Base-by-base conservation (phyloP, 257 asterid species). In the Solanum lycopersicoides region DNA sequence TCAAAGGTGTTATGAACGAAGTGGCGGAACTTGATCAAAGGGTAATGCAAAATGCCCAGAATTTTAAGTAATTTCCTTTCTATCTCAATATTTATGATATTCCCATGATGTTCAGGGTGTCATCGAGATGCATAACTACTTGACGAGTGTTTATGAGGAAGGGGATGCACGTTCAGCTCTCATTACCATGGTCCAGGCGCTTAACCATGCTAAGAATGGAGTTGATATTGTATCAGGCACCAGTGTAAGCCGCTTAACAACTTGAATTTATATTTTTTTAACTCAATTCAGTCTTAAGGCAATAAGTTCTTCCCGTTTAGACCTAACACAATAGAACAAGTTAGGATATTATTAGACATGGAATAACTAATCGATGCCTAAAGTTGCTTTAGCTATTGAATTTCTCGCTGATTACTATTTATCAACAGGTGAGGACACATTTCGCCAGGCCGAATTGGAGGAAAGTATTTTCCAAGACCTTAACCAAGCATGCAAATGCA, bases 131-230 rank as follows among this genome's bases (percentile, higher is more conserved):
- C 99, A 97, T 91, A 97, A 97, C 85, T 97, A 97, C 89, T 91
- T 95, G 83, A 97, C 99, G 3, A 97, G 99, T 83, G 99, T 97
- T 44, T 97, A 97, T 41, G 99, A 96, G 90, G 98, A 96, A 92
- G 98, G 99, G 9, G 98, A 96, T 91, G 99, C 98, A 45, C 98
- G 98, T 86, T 96, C 99, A 37, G 98, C 98, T 59, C 98, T 96
- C 89, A 95, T 96, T 91, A 96, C 99, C 50, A 95, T 96, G 98
- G 98, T 96, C 74, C 99, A 95, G 77, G 98, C 98, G 32, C 98
- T 96, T 79, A 95, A 96, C 92, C 98, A 96, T 93, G 98, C 99
- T 9, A 96, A 96, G 88, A 95, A 96, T 71, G 99, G 99, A 73
- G 98, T 94, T 60, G 98, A 95, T 80, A 92, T 95, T 86, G 98